Evolutionary conservation across 306 rosid genomes (phyloP), one percentile per base, ranked within the genome.

Genomic region (Alnus rubra): DNA sequence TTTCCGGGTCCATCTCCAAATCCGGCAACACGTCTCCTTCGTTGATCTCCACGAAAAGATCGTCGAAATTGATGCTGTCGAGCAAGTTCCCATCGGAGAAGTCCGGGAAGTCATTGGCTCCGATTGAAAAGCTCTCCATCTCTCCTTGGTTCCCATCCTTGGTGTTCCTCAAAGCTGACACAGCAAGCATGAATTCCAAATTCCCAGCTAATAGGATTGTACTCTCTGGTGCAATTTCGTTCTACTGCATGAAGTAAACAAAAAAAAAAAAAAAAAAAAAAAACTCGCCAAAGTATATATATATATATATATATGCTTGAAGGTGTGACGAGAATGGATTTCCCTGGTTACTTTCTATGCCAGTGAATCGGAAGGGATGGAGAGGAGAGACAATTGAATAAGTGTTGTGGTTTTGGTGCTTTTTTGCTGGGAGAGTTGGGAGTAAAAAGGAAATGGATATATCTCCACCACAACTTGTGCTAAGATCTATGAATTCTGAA

Each of bases 1-100:
- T 84, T 28, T 92, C 97, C 0, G 91, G 78, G 78, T 92, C 97
- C 97, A 92, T 92, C 71, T 94, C 97, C 88, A 94, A 88, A 82
- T 91, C 98, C 2, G 94, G 98, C 84, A 91, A 73, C 63, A 87
- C 86, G 23, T 92, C 95, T 23, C 82, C 89, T 47, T 84, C 88
- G 63, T 89, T 80, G 90, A 92, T 84, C 11, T 91, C 90, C 10
- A 79, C 80, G 56, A 92, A 95, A 72, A 95, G 83, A 62, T 91
- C 92, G 13, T 95, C 98, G 47, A 91, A 95, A 69, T 95, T 82
- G 82, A 92, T 86, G 81, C 88, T 90, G 48, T 92, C 97, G 80
- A 92, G 84, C 37, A 92, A 79, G 49, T 70, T 88, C 51, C n/a
- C 91, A 7, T 91, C 96, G 0, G 84, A 76, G 31, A 92, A 84